phyloP scores from a whole-genome alignment of 192 early-diverging fungal genomes.

The Coemansia sp. region DNA sequence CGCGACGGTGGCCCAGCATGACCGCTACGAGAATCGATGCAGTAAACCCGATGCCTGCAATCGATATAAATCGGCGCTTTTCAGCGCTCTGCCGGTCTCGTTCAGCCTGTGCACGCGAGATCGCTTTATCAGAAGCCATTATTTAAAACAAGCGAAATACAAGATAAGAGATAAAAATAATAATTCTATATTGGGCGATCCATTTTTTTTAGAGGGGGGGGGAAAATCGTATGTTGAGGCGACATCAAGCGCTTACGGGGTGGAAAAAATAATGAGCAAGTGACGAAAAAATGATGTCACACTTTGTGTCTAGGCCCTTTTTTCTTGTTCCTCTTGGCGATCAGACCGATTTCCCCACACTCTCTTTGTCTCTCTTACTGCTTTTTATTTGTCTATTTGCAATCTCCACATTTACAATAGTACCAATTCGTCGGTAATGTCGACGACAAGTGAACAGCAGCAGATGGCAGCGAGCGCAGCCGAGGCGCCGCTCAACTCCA shows the following conservation, averaged over 20 bases:
- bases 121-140: background rate
- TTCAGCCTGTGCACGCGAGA: constrained; percentile 28
- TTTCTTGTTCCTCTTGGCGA: background rate
- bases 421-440: background rate
- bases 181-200: background rate
- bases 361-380: background rate
- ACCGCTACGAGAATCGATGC: constrained; percentile 34
- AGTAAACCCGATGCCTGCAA: constrained; percentile 32
- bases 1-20: constrained; percentile 44
- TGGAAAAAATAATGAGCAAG: background rate
- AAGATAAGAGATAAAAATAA: background rate
- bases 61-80: constrained; percentile 26
- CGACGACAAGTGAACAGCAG: background rate
- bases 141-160: background rate
- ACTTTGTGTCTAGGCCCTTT: background rate
- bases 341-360: background rate
- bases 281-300: constrained; percentile 5
- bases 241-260: background rate
- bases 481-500: background rate
- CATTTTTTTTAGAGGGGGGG: constrained; percentile 1
- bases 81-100: constrained; percentile 35
- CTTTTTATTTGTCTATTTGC: background rate
- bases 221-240: background rate
- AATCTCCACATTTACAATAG: background rate
- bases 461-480: background rate